Percentiles rank a stretch among this genome's conserved stretches.
Conservation (phyloP, 2,329 filamentous ascomycete species). For the Xylariaceae sp. region DNA sequence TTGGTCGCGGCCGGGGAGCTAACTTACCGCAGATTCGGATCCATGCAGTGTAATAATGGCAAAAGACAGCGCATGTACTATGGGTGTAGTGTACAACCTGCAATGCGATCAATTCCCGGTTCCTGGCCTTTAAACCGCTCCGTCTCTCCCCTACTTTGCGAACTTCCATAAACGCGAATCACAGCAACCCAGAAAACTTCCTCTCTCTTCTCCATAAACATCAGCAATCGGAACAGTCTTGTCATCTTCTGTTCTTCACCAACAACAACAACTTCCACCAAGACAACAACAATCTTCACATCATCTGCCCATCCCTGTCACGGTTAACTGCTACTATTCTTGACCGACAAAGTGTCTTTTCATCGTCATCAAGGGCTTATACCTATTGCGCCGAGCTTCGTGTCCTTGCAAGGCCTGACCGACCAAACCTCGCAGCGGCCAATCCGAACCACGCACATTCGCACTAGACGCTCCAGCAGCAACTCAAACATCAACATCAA, state of each 20-base stretch:
- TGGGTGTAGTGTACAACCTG: background rate
- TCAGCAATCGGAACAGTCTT: background rate
- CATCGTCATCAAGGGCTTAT: conserved; percentile 1
- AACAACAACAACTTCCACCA: background rate
- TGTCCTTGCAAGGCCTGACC: background rate
- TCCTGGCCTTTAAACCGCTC: conserved; percentile 20
- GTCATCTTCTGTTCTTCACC: background rate
- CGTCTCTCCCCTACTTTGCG: conserved; percentile 12
- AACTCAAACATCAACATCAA: background rate
- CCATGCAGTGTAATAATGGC: conserved; percentile 6
- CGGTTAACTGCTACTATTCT: conserved; percentile 3
- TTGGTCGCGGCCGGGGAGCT: background rate
- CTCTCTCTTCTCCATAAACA: conserved; percentile 4
- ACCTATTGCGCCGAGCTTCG: background rate
- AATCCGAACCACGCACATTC: conserved; percentile 1
- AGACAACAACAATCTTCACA: background rate
- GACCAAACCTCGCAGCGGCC: background rate
- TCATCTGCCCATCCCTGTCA: conserved; percentile 5
- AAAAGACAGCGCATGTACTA: background rate
- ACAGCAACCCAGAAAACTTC: conserved; percentile 4
- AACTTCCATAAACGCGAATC: conserved; percentile 6
- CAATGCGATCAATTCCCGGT: conserved; percentile 17
- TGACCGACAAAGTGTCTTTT: background rate
- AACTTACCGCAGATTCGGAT: conserved; percentile 19
- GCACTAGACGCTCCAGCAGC: background rate